phyloP scores from a whole-genome alignment of 768 basidiomycete species.

The Russula olivacea region DNA sequence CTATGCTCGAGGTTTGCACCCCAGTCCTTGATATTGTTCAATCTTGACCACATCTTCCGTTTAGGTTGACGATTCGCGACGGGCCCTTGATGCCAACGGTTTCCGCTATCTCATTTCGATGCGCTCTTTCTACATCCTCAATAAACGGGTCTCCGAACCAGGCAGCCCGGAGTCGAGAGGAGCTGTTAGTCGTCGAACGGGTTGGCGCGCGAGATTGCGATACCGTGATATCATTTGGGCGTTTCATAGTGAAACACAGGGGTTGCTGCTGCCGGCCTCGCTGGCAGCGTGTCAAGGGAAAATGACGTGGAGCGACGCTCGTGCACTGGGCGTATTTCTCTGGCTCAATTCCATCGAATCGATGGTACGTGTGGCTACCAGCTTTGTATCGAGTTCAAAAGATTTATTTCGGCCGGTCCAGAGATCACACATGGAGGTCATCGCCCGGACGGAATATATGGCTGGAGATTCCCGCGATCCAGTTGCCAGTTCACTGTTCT shows the following conservation, averaged over 20 bases:
- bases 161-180: constrained; percentile 43
- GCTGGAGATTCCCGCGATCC: constrained; percentile 83
- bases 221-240: constrained; percentile 98
- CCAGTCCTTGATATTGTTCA: constrained; percentile 4
- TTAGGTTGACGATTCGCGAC: constrained; percentile 83
- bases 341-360: constrained; percentile 80
- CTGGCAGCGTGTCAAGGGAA: constrained; percentile 70
- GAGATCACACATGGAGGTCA: constrained; percentile 76
- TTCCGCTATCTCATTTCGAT: constrained; percentile 90
- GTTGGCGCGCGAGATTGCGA: constrained; percentile 68
- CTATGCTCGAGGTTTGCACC: constrained; percentile 71
- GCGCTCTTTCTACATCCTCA: constrained; percentile 85
- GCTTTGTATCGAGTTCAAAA: neutral
- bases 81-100: constrained; percentile 89
- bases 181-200: constrained; percentile 41
- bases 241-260: constrained; percentile 92
- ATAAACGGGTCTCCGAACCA: constrained; percentile 51
- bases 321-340: constrained; percentile 76
- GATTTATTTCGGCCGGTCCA: constrained; percentile 30
- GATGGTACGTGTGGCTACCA: constrained; percentile 48
- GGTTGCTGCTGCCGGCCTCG: constrained; percentile 67
- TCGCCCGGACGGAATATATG: constrained; percentile 94
- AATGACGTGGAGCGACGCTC: constrained; percentile 87
- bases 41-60: constrained; percentile 3
- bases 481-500: constrained; percentile 80